Percentiles rank a stretch among this genome's conserved stretches.
These are phyloP conservation scores for Starmera pachycereana DNA, from an alignment of 805 yeast genomes.

Conservation along the genomic window DNA sequence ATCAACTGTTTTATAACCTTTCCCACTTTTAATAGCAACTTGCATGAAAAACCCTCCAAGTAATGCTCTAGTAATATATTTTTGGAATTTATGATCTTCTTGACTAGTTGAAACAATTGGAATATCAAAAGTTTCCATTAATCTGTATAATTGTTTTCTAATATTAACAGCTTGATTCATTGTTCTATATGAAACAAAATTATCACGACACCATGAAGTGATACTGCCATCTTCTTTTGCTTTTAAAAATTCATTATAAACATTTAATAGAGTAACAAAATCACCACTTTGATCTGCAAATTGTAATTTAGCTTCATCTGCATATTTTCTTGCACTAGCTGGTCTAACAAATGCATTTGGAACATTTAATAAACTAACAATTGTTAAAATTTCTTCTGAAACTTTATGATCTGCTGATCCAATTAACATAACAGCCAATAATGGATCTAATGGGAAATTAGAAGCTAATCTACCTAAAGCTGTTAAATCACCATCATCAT, in stretches of 20 bases:
- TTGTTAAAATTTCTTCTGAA: conserved; percentile 79
- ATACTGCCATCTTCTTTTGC: conserved; percentile 66
- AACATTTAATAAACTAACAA: conserved; percentile 84
- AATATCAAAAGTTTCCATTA: conserved; percentile 76
- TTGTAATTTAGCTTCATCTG: conserved; percentile 79
- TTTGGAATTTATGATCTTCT: conserved; percentile 59
- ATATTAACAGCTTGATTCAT: conserved; percentile 80
- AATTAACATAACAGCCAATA: conserved; percentile 86
- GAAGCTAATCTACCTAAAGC: conserved; percentile 85
- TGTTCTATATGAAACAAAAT: conserved; percentile 77
- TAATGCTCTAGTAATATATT: conserved; percentile 75
- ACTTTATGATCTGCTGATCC: conserved; percentile 80
- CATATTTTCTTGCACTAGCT: conserved; percentile 72
- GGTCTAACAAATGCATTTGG: conserved; percentile 96
- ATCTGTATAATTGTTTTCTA: conserved; percentile 67
- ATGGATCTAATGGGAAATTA: conserved; percentile 91
- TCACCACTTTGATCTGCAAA: conserved; percentile 96
- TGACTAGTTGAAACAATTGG: conserved; percentile 60
- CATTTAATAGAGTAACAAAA: conserved; percentile 84
- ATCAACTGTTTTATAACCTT: conserved; percentile 86
- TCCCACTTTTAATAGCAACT: conserved; percentile 87
- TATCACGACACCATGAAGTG: conserved; percentile 85
- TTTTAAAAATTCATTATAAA: conserved; percentile 70
- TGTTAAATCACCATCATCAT: conserved; percentile 87
- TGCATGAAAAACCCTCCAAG: conserved; percentile 97